A percentile compares a stretch with the other conserved stretches of the same genome.
Conservation (phyloP, 2,329 filamentous ascomycete species). For the Penicillium nordicum region DNA sequence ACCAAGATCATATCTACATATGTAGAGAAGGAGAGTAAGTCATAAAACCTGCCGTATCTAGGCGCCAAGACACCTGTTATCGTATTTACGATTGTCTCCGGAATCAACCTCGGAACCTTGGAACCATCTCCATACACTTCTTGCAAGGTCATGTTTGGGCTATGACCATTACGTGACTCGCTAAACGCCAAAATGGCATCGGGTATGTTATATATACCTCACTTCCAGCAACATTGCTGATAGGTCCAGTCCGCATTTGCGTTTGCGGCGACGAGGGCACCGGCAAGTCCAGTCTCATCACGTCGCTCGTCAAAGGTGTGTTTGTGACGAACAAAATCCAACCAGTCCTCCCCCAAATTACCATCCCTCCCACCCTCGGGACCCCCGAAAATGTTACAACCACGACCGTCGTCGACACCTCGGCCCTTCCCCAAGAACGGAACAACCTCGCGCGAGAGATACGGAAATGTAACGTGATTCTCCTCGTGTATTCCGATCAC, state of each 20-base stretch:
- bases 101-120: not conserved
- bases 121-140: not conserved
- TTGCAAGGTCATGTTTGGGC: not conserved
- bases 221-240: not conserved
- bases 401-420: conserved; percentile 89
- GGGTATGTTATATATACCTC: not conserved
- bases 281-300: conserved; percentile 91
- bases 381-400: conserved; percentile 97
- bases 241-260: conserved; percentile 72
- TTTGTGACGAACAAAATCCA: conserved; percentile 97
- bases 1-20: too few relatives aligned
- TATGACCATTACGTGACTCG: not conserved
- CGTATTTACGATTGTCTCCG: conserved; percentile 5
- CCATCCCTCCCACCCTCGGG: conserved; percentile 85
- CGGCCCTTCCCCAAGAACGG: conserved; percentile 87
- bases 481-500: conserved; percentile 95
- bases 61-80: conserved; percentile 9
- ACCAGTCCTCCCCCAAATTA: conserved; percentile 88
- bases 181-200: conserved; percentile 10
- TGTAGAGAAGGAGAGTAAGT: too few relatives aligned
- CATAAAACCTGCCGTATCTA: not conserved
- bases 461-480: conserved; percentile 92
- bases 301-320: conserved; percentile 92
- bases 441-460: conserved; percentile 89
- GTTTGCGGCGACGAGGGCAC: conserved; percentile 95